These are phyloP conservation scores for Chrysoporthe puriensis DNA, from an alignment of 2,329 filamentous ascomycete genomes.

Conservation along the genomic window DNA sequence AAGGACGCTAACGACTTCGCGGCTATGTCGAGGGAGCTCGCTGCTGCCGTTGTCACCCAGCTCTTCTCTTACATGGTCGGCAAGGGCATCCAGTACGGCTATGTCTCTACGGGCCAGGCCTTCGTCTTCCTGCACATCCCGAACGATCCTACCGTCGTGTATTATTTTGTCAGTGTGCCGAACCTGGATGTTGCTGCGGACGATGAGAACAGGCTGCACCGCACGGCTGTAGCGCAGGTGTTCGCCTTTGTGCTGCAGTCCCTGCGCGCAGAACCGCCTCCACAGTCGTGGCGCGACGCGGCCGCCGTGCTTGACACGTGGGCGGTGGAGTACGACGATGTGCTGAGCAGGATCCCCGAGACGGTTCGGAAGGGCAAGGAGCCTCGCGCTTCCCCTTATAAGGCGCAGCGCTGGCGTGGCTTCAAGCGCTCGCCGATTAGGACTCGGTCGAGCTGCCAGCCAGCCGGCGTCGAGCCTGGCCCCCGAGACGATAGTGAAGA, in stretches of 20 bases:
- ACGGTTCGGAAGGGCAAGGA: not conserved
- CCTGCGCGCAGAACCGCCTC: too few relatives aligned
- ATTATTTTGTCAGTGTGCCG: not conserved
- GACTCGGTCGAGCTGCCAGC: not conserved
- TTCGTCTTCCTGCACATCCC: not conserved
- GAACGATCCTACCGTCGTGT: not conserved
- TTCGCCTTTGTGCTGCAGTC: not conserved
- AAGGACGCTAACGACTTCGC: not conserved
- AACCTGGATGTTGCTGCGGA: not conserved
- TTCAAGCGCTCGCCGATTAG: not conserved
- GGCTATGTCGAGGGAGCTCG: not conserved
- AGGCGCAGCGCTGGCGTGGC: not conserved
- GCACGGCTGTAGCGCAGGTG: not conserved
- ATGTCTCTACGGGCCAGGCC: not conserved
- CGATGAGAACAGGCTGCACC: not conserved
- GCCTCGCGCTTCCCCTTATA: not conserved
- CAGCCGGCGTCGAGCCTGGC: not conserved
- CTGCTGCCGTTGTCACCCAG: not conserved
- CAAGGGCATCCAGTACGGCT: not conserved
- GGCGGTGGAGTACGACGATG: not conserved
- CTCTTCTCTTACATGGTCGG: not conserved
- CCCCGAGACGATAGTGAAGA: not conserved
- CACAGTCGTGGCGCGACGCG: not conserved
- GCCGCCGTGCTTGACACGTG: not conserved
- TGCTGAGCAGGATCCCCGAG: not conserved